phyloP scores from a whole-genome alignment of 257 asterid species.

The Fraxinus cuspidata region DNA sequence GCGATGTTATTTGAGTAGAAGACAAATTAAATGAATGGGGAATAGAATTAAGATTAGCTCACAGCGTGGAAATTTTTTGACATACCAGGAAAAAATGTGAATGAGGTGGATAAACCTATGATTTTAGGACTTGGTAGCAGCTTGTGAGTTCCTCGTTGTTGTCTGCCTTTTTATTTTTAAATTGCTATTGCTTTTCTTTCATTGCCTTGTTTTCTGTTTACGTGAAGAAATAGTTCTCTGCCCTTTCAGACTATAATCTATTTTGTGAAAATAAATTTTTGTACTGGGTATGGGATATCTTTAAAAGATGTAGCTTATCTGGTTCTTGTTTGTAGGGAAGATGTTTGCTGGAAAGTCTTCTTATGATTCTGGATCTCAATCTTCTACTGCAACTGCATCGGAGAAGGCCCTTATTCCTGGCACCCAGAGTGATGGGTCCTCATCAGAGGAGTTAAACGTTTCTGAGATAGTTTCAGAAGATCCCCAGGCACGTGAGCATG shows the following conservation, averaged over 20 bases:
- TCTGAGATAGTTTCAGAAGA: conserved; percentile 46
- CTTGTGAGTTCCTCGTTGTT: background rate
- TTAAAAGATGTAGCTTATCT: conserved; percentile 23
- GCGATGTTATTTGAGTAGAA: background rate
- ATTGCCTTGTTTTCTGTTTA: conserved; percentile 13
- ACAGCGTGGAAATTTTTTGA: background rate
- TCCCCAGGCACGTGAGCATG: conserved; percentile 50
- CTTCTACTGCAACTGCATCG: conserved; percentile 62
- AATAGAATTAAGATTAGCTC: conserved; percentile 1
- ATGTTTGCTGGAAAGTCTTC: conserved; percentile 53
- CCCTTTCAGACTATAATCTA: conserved; percentile 8
- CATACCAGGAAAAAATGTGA: background rate
- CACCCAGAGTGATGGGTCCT: conserved; percentile 47
- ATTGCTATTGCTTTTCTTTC: conserved; percentile 14
- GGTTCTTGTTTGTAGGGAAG: conserved; percentile 63
- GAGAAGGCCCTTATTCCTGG: conserved; percentile 87
- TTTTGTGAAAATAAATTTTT: background rate
- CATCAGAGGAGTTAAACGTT: conserved; percentile 42
- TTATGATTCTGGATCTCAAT: conserved; percentile 49
- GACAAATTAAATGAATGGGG: background rate
- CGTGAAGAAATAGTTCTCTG: conserved; percentile 1
- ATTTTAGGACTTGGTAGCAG: background rate
- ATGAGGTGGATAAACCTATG: background rate
- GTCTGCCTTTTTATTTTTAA: background rate
- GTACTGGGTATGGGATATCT: background rate